Evolutionary conservation across 1,284 basidiomycete species (phyloP).

Genomic region (Stygiomarasmius scandens): DNA sequence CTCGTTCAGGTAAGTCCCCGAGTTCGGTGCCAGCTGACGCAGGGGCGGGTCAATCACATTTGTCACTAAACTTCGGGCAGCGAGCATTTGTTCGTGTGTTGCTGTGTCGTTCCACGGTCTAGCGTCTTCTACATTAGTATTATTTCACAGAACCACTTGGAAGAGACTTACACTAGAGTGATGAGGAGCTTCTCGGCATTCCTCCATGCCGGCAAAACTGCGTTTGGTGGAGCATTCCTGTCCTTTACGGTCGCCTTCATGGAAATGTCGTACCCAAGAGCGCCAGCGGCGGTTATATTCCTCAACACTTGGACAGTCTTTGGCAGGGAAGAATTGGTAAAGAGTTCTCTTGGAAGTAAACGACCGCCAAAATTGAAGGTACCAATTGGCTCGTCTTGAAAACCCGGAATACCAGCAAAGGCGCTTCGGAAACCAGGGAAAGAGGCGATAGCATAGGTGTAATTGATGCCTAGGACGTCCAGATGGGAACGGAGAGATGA

Average conservation of each 20-base stretch:
- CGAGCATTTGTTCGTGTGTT: not conserved
- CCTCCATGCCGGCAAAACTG: constrained; percentile 21
- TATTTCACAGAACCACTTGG: not conserved
- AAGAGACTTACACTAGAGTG: not conserved
- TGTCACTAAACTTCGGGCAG: constrained; percentile 10
- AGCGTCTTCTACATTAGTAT: not conserved
- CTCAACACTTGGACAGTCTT: constrained; percentile 10
- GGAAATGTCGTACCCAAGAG: constrained; percentile 16
- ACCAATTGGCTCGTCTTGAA: constrained; percentile 5
- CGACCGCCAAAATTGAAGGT: constrained; percentile 14
- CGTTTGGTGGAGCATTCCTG: constrained; percentile 17
- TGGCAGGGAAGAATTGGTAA: constrained; percentile 6
- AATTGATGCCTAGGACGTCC: constrained; percentile 6
- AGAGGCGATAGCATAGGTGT: not conserved
- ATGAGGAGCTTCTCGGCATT: constrained; percentile 12
- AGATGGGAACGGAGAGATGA: constrained; percentile 2
- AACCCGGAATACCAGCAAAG: not conserved
- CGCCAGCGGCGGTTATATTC: constrained; percentile 17
- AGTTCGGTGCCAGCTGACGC: constrained; percentile 13
- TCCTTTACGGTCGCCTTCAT: constrained; percentile 15
- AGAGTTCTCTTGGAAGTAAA: constrained; percentile 17
- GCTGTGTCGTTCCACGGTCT: constrained; percentile 4
- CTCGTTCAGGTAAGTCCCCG: constrained; percentile 23
- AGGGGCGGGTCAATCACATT: constrained; percentile 11
- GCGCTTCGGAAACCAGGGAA: not conserved